phyloP scores from a whole-genome alignment of 768 basidiomycete species.

The Xerocomus brunneocitrinus region DNA sequence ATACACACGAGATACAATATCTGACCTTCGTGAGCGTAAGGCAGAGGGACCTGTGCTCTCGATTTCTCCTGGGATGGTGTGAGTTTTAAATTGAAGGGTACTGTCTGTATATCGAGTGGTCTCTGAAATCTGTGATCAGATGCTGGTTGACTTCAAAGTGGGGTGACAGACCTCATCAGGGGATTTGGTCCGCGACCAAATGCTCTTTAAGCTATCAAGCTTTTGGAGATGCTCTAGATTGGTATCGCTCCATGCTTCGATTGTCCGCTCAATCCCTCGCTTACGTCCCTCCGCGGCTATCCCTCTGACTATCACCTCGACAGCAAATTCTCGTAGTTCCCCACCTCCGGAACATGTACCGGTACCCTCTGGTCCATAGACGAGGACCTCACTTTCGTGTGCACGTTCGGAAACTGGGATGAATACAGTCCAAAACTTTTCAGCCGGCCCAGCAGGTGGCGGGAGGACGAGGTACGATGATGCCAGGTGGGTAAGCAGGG shows the following conservation, averaged over 20 bases:
- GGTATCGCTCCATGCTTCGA: conserved; percentile 57
- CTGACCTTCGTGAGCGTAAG: conserved; percentile 83
- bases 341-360: conserved; percentile 39
- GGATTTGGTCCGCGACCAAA: conserved; percentile 39
- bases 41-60: conserved; percentile 78
- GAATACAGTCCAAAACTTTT: conserved; percentile 81
- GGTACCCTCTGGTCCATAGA: conserved; percentile 53
- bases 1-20: not conserved
- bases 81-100: conserved; percentile 86
- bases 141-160: not conserved
- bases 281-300: conserved; percentile 41
- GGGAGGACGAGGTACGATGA: conserved; percentile 68
- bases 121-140: conserved; percentile 22
- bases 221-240: conserved; percentile 44
- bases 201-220: conserved; percentile 48
- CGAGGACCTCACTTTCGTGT: conserved; percentile 54
- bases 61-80: conserved; percentile 78
- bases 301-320: conserved; percentile 56
- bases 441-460: conserved; percentile 53
- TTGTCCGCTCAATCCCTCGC: conserved; percentile 51
- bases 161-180: conserved; percentile 29
- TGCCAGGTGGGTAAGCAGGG: conserved; percentile 64
- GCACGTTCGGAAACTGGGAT: conserved; percentile 59
- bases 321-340: conserved; percentile 45
- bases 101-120: conserved; percentile 55